phyloP scores from a whole-genome alignment of 805 yeast species.

The Ogataea pini region DNA sequence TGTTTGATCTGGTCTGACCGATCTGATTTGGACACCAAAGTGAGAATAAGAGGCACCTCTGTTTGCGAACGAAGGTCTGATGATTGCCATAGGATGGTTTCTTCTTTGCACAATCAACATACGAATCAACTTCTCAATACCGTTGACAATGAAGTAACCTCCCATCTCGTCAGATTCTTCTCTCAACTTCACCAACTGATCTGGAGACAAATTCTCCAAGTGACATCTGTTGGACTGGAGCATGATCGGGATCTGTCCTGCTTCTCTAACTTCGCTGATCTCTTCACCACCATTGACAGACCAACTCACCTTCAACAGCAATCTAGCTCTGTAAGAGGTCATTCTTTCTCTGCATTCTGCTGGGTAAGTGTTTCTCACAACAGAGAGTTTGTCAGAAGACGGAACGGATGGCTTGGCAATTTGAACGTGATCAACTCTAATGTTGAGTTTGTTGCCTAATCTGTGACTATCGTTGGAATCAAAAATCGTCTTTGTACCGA shows the following conservation, averaged over 20 bases:
- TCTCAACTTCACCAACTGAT: conserved; percentile 69
- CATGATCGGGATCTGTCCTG: conserved; percentile 92
- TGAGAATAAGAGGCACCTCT: conserved; percentile 90
- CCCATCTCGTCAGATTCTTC: conserved; percentile 97
- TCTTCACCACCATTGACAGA: conserved; percentile 87
- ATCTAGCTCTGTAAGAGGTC: conserved; percentile 75
- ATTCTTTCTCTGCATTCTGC: conserved; percentile 89
- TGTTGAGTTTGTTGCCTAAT: conserved; percentile 80
- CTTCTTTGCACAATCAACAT: conserved; percentile 98
- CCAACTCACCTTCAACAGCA: conserved; percentile 81
- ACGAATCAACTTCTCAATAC: conserved; percentile 94
- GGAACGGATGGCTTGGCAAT: conserved; percentile 81
- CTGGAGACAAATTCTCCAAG: conserved; percentile 78
- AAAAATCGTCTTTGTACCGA: conserved; percentile 81
- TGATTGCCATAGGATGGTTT: conserved; percentile 97
- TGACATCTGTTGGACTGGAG: conserved; percentile 89
- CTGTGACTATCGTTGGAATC: conserved; percentile 71
- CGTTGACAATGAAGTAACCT: conserved; percentile 94
- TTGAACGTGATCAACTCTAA: conserved; percentile 88
- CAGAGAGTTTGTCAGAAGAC: conserved; percentile 66
- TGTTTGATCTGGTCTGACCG: conserved; percentile 95
- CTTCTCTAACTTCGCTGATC: conserved; percentile 78
- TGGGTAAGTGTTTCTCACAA: conserved; percentile 79
- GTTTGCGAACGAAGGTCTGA: conserved; percentile 90
- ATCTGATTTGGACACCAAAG: conserved; percentile 91